phyloP scores from a whole-genome alignment of 371 early-diverging fungal species.

The Mucor saturninus region DNA sequence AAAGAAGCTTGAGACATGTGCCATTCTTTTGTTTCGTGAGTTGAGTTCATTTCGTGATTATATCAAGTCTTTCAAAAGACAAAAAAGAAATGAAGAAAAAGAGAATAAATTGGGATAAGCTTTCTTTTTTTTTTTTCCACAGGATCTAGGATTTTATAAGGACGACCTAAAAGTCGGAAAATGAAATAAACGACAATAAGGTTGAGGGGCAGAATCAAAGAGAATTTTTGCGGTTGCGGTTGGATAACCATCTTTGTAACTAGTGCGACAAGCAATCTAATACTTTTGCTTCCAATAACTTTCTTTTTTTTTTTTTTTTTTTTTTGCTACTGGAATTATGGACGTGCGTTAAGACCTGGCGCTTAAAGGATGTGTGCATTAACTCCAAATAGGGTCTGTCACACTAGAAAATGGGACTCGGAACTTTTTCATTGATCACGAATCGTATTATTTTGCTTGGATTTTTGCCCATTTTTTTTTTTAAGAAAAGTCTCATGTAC shows the following conservation, averaged over 20 bases:
- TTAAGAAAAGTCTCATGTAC: background rate
- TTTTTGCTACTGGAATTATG: slow-evolving; percentile 10
- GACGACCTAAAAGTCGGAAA: slow-evolving; percentile 25
- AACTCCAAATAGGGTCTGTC: slow-evolving; percentile 32
- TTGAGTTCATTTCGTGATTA: slow-evolving; percentile 35
- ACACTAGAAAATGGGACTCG: slow-evolving; percentile 23
- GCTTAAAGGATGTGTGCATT: slow-evolving; percentile 17
- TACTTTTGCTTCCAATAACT: background rate
- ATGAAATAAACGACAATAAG: slow-evolving; percentile 30
- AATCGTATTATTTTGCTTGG: background rate
- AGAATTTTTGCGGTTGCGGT: no score
- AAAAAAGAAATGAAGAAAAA: slow-evolving; percentile 15
- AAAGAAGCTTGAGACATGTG: slow-evolving; percentile 37
- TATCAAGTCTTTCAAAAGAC: slow-evolving; percentile 1
- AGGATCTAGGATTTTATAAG: slow-evolving; percentile 26
- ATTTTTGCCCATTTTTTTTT: background rate
- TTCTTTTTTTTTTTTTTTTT: background rate
- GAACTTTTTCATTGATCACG: slow-evolving; percentile 17
- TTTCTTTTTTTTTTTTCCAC: slow-evolving; percentile 8
- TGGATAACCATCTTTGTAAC: no score
- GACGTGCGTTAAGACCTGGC: slow-evolving; percentile 22
- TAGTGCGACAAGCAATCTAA: no score
- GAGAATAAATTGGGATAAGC: slow-evolving; percentile 11
- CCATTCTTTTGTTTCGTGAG: slow-evolving; percentile 48
- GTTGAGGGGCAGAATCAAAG: slow-evolving; percentile 33